phyloP scores from a whole-genome alignment of 164 flowering plant species.

The Aristolochia contorta region DNA sequence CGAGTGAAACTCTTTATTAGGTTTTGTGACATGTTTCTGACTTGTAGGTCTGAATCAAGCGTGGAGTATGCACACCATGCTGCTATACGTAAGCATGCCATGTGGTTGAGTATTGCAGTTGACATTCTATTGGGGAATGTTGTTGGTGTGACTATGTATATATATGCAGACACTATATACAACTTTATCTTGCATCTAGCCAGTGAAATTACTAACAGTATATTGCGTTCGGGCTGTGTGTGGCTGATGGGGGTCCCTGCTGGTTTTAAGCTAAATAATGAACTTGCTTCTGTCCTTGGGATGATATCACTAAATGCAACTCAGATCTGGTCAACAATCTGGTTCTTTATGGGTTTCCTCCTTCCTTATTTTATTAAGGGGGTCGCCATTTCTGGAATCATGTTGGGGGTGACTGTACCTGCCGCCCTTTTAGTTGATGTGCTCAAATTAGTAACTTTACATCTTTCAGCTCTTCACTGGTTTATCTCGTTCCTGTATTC shows the following conservation, averaged over 20 bases:
- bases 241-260: conserved; percentile 99
- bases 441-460: conserved; percentile 46
- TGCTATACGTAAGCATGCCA: conserved; percentile 53
- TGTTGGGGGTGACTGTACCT: conserved; percentile 62
- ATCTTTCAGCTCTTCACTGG: conserved; percentile 63
- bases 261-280: conserved; percentile 92
- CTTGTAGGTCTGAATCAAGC: conserved; percentile 50
- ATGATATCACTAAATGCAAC: conserved; percentile 69
- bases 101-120: conserved; percentile 66
- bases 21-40: background rate
- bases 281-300: conserved; percentile 78
- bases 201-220: conserved; percentile 43
- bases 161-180: conserved; percentile 31
- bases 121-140: conserved; percentile 70
- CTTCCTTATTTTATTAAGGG: conserved; percentile 40
- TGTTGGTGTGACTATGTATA: conserved; percentile 45
- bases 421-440: conserved; percentile 62
- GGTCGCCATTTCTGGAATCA: conserved; percentile 61
- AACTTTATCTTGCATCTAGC: conserved; percentile 36
- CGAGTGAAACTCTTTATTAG: too few relatives aligned
- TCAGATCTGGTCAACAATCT: conserved; percentile 91
- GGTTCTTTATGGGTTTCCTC: conserved; percentile 44
- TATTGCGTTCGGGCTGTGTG: conserved; percentile 82
- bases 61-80: conserved; percentile 78
- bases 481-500: conserved; percentile 60